Conservation (phyloP, 768 basidiomycete species). For the Mycena kentingensis region DNA sequence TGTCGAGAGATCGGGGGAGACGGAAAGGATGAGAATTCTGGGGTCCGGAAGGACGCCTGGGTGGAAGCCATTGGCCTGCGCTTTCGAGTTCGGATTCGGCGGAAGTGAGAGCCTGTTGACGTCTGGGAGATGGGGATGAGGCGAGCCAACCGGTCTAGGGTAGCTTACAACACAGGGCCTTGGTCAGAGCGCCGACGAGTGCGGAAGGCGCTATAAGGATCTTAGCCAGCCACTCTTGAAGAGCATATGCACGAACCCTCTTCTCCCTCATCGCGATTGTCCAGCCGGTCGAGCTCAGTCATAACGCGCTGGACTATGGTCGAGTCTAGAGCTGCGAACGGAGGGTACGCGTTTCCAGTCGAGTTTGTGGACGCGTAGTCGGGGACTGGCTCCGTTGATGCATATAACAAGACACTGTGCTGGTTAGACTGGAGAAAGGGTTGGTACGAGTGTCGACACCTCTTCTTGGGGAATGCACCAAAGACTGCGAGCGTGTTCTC, state of each 20-base stretch:
- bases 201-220: constrained; percentile 53
- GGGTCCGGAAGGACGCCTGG: constrained; percentile 38
- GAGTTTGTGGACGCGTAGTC: constrained; percentile 48
- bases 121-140: constrained; percentile 28
- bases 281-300: constrained; percentile 59
- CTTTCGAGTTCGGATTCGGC: constrained; percentile 30
- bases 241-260: constrained; percentile 44
- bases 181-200: constrained; percentile 87
- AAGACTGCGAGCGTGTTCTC: constrained; percentile 94
- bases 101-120: constrained; percentile 42
- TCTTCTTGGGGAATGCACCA: constrained; percentile 82
- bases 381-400: constrained; percentile 53
- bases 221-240: constrained; percentile 18
- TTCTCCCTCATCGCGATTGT: constrained; percentile 40
- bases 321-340: constrained; percentile 78
- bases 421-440: constrained; percentile 4
- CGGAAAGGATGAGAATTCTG: constrained; percentile 71
- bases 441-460: constrained; percentile 45
- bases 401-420: constrained; percentile 73
- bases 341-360: constrained; percentile 74
- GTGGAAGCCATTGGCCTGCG: constrained; percentile 33
- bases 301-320: constrained; percentile 62
- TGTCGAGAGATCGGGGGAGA: constrained; percentile 84
- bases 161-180: constrained; percentile 83
- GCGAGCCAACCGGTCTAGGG: constrained; percentile 17